Percentiles rank a stretch among this genome's conserved stretches.
Conservation (phyloP, 768 basidiomycete species). For the Piloderma croceum region DNA sequence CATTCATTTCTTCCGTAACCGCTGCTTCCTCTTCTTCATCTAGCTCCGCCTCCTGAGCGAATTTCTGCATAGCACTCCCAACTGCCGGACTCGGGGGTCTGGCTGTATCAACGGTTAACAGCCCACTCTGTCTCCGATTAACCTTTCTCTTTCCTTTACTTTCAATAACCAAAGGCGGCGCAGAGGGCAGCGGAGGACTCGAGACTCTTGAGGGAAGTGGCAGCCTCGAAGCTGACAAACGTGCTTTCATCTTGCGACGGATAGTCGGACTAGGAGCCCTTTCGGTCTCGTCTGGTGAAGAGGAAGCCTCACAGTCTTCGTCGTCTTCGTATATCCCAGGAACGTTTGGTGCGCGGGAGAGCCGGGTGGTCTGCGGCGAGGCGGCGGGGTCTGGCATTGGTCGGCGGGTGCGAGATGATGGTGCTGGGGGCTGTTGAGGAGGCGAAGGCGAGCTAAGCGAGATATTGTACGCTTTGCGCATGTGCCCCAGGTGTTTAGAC, state of each 20-base stretch:
- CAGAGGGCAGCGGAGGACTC: conserved; percentile 11
- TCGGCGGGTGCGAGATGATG: conserved; percentile 46
- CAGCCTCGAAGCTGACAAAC: conserved; percentile 43
- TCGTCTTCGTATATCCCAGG: conserved; percentile 68
- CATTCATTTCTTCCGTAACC: conserved; percentile 23
- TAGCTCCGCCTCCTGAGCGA: conserved; percentile 51
- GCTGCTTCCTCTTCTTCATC: conserved; percentile 50
- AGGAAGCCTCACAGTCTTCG: conserved; percentile 44
- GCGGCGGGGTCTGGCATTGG: conserved; percentile 36
- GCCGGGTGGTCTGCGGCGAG: conserved; percentile 47
- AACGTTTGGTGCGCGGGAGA: conserved; percentile 60
- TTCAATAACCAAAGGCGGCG: no score
- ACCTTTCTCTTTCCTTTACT: conserved; percentile 23
- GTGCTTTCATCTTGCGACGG: conserved; percentile 40
- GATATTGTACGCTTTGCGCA: conserved; percentile 60
- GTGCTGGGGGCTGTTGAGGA: conserved; percentile 17
- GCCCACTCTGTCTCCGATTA: conserved; percentile 42
- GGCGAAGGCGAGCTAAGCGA: conserved; percentile 30
- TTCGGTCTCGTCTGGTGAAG: conserved; percentile 35
- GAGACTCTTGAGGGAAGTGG: conserved; percentile 40
- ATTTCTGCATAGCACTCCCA: conserved; percentile 53
- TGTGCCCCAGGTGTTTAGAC: conserved; percentile 56
- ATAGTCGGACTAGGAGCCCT: conserved; percentile 32
- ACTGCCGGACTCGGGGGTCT: conserved; percentile 63
- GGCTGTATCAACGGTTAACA: conserved; percentile 40